Evolutionary conservation across 1,284 basidiomycete species (phyloP), one percentile per base, ranked within the genome.

Genomic region (Cutaneotrichosporon curvatum): DNA sequence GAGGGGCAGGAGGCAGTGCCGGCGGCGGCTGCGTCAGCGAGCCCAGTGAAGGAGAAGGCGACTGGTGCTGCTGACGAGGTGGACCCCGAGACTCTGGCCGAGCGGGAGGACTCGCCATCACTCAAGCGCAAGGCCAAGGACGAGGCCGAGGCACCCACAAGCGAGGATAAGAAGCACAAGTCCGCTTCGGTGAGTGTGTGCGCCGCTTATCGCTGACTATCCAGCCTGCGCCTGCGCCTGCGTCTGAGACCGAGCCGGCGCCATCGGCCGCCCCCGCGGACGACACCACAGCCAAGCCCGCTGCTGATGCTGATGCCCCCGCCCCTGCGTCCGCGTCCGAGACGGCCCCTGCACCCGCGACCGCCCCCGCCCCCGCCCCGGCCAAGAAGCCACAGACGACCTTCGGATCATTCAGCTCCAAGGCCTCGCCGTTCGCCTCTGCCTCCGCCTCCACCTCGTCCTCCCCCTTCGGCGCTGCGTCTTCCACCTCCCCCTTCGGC

Each of bases 391-490:
- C 63, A 15, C 60, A 57, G 35, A 43, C 60, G 12, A 62, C 61
- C 4, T 84, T 83, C 55, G 79, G 79, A 57, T 76, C 81, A 0
- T 85, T 83, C 58, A 53, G 58, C 2, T 49, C 60, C 15, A 50
- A 57, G 20, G 46, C 63, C 3, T 57, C 55, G 3, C 50, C 58
- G 2, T 59, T 59, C 42, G 53, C 51, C 4, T 20, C 51, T 15
- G 32, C 32, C 32, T 10, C 32, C 8, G 11, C 32, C 6, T 34
- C 32, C 32, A 9, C 28, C 28, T 14, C 28, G 8, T 30, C 14
- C 5, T 56, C 83, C 4, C 81, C 83, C 1, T 84, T 84, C 60
- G 72, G 74, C n/a, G 60, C 75, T 65, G 77, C 50, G n/a, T 12
- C 42, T 5, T 45, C 51, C 6, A 16, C 49, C 20, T 51, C 53